Base-by-base conservation (phyloP, 2,329 filamentous ascomycete species). In the Ceratocystiopsis brevicomis region DNA sequence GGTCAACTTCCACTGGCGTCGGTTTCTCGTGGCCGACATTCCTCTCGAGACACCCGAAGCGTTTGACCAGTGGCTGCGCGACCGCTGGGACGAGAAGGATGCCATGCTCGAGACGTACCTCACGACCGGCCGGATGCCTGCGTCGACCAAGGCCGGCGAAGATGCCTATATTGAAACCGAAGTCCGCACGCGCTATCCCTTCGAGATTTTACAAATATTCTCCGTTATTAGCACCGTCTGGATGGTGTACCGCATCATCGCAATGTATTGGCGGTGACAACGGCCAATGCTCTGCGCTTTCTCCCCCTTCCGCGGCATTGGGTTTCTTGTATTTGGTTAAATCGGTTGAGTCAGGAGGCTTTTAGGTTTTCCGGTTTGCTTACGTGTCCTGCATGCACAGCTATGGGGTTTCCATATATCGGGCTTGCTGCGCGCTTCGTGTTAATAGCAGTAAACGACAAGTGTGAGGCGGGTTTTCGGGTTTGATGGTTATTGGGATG, bases 1-100 rank as follows among this genome's bases (percentile, higher is more conserved):
- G 1, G 87, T 96, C 54, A 96, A 95, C 60, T 87, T 96, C 66
- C 81, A 93, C 61, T 98, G 88, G 85, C 76, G 90, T 43, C 77
- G 86, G 11, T 95, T 93, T 60, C 72, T 73, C 33, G 57, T 95
- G 14, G 70, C 71, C 18, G 76, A 85, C 17, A 93, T 98, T 38
- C 88, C 88, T 0, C 69, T 93, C 11, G 70, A 85, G 32, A 73
- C 79, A 51, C 68, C 71, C 15, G 71, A 80, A 37, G 66, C 71
- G 8, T 98, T 98, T 54, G 85, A 92, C 45, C 54, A 68, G 3
- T 98, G 90, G 90, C 67, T 96, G 25, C 71, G 78, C 32, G 77
- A 83, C 45, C 73, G 86, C 38, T 98, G 90, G 90, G 73, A 78
- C 41, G 86, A 94, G 57, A 98, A 98, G 59, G 88, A 98, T 53